phyloP scores from a whole-genome alignment of 148 eudicot species.

The Cornus suecica region DNA sequence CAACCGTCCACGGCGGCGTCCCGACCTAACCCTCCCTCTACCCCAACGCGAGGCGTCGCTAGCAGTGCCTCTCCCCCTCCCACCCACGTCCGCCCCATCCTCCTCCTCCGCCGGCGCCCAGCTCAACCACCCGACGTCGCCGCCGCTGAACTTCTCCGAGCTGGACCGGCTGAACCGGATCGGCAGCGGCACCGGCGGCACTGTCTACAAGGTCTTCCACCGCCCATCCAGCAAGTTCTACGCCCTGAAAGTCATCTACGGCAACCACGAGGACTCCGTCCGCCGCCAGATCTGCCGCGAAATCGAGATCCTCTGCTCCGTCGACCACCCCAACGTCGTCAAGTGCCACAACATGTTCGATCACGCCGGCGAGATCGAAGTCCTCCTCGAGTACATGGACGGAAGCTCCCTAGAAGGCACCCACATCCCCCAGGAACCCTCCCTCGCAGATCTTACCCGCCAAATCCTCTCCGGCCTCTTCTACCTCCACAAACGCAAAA shows the following conservation, averaged over 20 bases:
- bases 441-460: constrained; percentile 18
- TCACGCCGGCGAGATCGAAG: constrained; percentile 23
- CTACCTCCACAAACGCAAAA: constrained; percentile 27
- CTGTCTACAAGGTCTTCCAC: constrained; percentile 30
- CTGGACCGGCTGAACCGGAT: neutral
- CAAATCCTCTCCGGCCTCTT: constrained; percentile 25
- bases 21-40: constrained; percentile 2
- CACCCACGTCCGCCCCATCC: neutral
- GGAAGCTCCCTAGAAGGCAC: constrained; percentile 24
- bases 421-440: constrained; percentile 15
- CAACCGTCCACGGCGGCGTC: neutral
- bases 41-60: neutral
- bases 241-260: constrained; percentile 22
- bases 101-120: neutral
- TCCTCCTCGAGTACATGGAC: constrained; percentile 38
- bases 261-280: constrained; percentile 18
- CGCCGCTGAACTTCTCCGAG: neutral
- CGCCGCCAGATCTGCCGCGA: constrained; percentile 19
- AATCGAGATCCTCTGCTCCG: constrained; percentile 27
- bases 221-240: constrained; percentile 11
- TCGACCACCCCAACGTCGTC: constrained; percentile 30
- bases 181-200: constrained; percentile 24
- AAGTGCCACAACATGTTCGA: constrained; percentile 29
- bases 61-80: neutral
- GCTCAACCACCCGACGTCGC: neutral